Evolutionary conservation across 352 stramenopile species (phyloP).

Genomic region (Globisporangium nunn): DNA sequence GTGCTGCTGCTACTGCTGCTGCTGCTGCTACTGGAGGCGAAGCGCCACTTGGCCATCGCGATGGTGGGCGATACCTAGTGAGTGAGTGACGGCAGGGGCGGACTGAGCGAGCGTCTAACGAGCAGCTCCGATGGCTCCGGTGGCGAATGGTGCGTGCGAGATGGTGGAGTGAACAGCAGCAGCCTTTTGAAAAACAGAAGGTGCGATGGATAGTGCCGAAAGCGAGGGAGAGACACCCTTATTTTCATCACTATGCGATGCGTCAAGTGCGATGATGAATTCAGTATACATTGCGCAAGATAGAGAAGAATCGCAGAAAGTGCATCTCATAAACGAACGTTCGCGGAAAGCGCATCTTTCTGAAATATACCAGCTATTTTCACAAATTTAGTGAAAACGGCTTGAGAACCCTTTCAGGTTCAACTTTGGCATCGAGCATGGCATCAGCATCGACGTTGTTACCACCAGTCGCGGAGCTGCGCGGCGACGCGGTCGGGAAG

Average conservation of each 20-base stretch:
- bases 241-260: no score
- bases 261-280: neutral
- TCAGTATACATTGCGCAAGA: neutral
- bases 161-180: neutral
- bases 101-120: neutral
- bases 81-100: neutral
- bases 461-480: no score
- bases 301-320: neutral
- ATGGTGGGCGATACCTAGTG: neutral
- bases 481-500: slow-evolving; percentile 23
- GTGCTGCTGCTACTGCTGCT: neutral
- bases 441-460: no score
- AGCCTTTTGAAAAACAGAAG: neutral
- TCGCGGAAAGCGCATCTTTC: neutral
- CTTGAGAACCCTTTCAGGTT: no score
- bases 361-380: neutral
- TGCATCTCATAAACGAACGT: neutral
- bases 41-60: slow-evolving; percentile 14
- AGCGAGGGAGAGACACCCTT: neutral
- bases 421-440: no score
- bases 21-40: neutral
- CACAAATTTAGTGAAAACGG: no score
- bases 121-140: neutral
- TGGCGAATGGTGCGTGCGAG: no score
- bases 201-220: neutral